Evolutionary conservation across 495 filamentous ascomycete species (phyloP).

Genomic region (Annulohypoxylon stygium): DNA sequence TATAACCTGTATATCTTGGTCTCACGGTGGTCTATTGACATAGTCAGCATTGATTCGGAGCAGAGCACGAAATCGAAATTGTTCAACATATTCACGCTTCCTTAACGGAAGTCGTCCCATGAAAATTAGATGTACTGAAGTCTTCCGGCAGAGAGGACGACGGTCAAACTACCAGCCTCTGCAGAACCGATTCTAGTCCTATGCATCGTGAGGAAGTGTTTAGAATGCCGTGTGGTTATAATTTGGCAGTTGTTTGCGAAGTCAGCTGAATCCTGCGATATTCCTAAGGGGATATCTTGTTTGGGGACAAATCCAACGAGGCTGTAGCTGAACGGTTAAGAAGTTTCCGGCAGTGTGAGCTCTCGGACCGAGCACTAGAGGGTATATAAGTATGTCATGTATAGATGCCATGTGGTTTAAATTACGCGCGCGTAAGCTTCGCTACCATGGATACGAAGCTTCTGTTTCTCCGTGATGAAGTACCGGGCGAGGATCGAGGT

Average conservation of each 20-base stretch:
- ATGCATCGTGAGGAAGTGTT: not conserved
- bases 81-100: slow-evolving; percentile 10
- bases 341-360: not conserved
- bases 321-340: slow-evolving; percentile 8
- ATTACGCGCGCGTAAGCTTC: slow-evolving; percentile 11
- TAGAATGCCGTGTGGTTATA: not conserved
- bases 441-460: not conserved
- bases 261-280: slow-evolving; percentile 1
- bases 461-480: slow-evolving; percentile 9
- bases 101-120: not conserved
- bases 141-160: not conserved
- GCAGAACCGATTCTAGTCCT: not conserved
- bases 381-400: not conserved
- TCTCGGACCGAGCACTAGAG: slow-evolving; percentile 4
- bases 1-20: slow-evolving; percentile 35
- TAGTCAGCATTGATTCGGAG: slow-evolving; percentile 43
- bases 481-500: slow-evolving; percentile 2
- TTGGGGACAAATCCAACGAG: slow-evolving; percentile 9
- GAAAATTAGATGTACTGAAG: not conserved
- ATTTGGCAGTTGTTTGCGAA: not conserved
- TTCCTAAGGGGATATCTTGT: not conserved
- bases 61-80: slow-evolving; percentile 41
- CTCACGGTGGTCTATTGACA: slow-evolving; percentile 25
- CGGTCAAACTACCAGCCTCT: not conserved
- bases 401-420: slow-evolving; percentile 11